Percentiles rank a stretch among this genome's conserved stretches.
Evolutionary conservation across 1,139 yeast species (phyloP).

Genomic region (Hyphopichia fennica): DNA sequence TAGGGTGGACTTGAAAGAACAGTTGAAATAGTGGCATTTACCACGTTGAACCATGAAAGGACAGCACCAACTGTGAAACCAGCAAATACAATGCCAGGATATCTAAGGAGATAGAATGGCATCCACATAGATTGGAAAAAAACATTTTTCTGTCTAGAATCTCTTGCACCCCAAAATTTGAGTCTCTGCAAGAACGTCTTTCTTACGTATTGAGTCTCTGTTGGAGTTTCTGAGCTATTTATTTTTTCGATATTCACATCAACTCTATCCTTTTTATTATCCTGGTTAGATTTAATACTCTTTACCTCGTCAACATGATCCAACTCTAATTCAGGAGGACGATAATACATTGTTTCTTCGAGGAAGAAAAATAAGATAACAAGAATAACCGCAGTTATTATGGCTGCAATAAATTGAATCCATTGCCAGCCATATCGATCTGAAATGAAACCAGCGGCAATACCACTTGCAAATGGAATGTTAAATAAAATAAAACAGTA

Average conservation of each 20-base stretch:
- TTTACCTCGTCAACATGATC: conserved; percentile 9
- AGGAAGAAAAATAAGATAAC: conserved; percentile 29
- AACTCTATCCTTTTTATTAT: not conserved
- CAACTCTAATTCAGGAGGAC: conserved; percentile 13
- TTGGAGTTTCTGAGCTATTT: conserved; percentile 1
- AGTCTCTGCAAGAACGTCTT: conserved; percentile 8
- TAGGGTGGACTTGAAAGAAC: conserved; percentile 45
- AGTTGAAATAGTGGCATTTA: conserved; percentile 45
- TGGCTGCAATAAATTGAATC: conserved; percentile 20
- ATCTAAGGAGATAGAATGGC: conserved; percentile 15
- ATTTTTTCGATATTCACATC: conserved; percentile 1
- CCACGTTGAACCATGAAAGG: conserved; percentile 49
- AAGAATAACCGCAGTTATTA: conserved; percentile 11
- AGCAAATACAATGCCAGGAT: conserved; percentile 20
- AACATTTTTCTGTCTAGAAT: conserved; percentile 10
- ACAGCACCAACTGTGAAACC: conserved; percentile 18
- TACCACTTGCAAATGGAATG: conserved; percentile 49
- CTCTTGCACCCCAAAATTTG: conserved; percentile 13
- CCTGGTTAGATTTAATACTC: not conserved
- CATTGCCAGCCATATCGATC: conserved; percentile 51
- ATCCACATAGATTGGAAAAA: conserved; percentile 14
- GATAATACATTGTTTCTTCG: conserved; percentile 40
- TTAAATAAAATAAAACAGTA: conserved; percentile 39
- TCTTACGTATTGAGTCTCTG: conserved; percentile 1
- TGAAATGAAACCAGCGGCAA: conserved; percentile 50